Base-by-base conservation (phyloP, 495 filamentous ascomycete species). In the Podospora comata region DNA sequence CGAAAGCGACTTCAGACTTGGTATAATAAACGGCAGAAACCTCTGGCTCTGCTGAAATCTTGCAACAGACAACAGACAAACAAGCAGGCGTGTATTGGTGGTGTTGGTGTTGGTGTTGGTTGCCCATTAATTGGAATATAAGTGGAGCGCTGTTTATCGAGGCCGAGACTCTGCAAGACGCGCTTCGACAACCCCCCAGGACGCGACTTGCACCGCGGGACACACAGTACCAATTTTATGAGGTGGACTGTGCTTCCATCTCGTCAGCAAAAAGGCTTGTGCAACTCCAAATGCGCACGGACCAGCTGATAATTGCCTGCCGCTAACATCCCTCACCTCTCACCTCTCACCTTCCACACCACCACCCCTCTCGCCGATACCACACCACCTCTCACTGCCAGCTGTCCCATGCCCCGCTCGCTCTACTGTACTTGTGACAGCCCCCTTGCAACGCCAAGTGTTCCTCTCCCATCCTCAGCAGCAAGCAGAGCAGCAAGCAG, bases 81-180 rank as follows among this genome's bases (percentile, higher is more conserved):
- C 59, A 23, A 18, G 26, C 16, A 61, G 30, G 20, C 26, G 30
- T 26, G 59, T 26, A 23, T 23, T 1, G 23, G 23, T 23, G 23
- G 58, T 26, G 59, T 61, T 59, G 23, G 59, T 63, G 19, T 61
- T 59, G 23, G 59, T 63, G 32, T 44, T 66, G 64, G 55, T 59
- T 44, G 64, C 23, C 20, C 64, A 34, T 34, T 53, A 48, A 62
- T 23, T 61, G 57, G 58, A 56, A 34, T 65, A 39, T 32, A 48
- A 48, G 39, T 48, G 39, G 39, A 57, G 61, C 15, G 16, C 39
- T 65, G 56, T 61, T 65, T 65, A 48, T 28, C 30, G 6, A 26
- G 18, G 26, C n/a, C 60, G 27, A 62, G 39, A 57, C 44, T 26
- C 58, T 62, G 68, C 68, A 66, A 67, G 68, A 70, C 68, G 68